These are phyloP conservation scores for Blepharisma undulans DNA, from an alignment of 169 alveolate species.

Conservation along the genomic window DNA sequence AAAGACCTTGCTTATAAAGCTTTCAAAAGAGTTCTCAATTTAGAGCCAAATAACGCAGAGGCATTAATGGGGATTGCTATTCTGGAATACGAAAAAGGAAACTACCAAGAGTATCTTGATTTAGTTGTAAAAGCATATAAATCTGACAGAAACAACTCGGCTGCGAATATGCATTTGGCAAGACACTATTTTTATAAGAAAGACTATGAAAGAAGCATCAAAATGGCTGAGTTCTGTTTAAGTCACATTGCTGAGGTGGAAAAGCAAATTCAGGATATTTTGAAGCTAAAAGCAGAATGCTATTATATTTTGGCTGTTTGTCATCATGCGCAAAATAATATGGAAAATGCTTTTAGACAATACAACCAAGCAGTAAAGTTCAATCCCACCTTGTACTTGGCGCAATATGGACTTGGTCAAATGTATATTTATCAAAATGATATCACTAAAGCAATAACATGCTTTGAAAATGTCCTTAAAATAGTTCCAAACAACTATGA, in stretches of 20 bases:
- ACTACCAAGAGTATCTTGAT: neutral
- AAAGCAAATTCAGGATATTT: slow-evolving; percentile 5
- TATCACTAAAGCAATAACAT: neutral
- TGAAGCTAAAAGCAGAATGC: slow-evolving; percentile 10
- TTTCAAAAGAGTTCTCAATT: neutral
- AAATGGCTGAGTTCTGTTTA: slow-evolving; percentile 22
- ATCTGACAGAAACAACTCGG: slow-evolving; percentile 6
- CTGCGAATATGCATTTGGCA: slow-evolving; percentile 19
- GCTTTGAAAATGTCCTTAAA: slow-evolving; percentile 10
- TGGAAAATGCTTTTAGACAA: slow-evolving; percentile 31
- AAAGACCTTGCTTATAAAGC: slow-evolving; percentile 21
- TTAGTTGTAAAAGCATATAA: slow-evolving; percentile 7
- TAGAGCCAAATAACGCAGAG: slow-evolving; percentile 22
- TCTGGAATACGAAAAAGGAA: neutral
- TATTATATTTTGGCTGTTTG: slow-evolving; percentile 4
- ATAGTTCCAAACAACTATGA: slow-evolving; percentile 27
- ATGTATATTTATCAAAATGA: slow-evolving; percentile 32
- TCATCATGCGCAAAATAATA: slow-evolving; percentile 16
- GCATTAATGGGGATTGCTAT: slow-evolving; percentile 25
- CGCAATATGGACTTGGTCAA: slow-evolving; percentile 35
- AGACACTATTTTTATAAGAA: slow-evolving; percentile 34
- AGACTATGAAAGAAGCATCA: slow-evolving; percentile 33
- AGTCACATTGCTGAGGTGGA: neutral
- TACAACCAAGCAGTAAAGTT: slow-evolving; percentile 14
- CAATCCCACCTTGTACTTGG: neutral